phyloP scores from a whole-genome alignment of 1,284 basidiomycete genomes.

The Thecaphora thlaspeos region DNA sequence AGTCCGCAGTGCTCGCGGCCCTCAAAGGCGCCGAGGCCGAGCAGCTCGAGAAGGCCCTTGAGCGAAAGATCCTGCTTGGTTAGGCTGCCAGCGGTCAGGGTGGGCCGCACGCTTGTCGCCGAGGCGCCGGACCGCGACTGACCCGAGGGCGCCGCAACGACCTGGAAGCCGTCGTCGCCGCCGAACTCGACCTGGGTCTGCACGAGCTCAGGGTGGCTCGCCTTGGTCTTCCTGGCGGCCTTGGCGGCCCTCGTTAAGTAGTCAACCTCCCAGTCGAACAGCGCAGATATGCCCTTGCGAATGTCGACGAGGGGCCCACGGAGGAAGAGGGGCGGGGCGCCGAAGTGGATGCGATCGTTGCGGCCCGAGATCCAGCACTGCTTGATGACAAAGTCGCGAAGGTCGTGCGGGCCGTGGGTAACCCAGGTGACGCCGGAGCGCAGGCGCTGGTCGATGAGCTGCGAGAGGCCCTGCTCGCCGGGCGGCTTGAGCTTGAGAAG shows the following conservation, averaged over 20 bases:
- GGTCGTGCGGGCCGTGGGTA: slow-evolving; percentile 65
- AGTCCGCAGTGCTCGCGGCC: slow-evolving; percentile 61
- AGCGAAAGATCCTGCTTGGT: slow-evolving; percentile 33
- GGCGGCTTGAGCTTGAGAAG: slow-evolving; percentile 45
- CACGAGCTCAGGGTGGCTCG: slow-evolving; percentile 1
- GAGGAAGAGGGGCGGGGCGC: slow-evolving; percentile 37
- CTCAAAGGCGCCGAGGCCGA: slow-evolving; percentile 50
- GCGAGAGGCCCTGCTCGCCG: neutral
- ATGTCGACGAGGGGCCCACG: slow-evolving; percentile 51
- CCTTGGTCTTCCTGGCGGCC: slow-evolving; percentile 1
- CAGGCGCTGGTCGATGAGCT: slow-evolving; percentile 13
- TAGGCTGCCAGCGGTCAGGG: slow-evolving; percentile 2
- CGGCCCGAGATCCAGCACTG: slow-evolving; percentile 72
- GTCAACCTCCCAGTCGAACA: slow-evolving; percentile 33
- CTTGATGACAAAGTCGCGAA: slow-evolving; percentile 73
- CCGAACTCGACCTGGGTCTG: slow-evolving; percentile 11
- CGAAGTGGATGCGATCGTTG: slow-evolving; percentile 2
- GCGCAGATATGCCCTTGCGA: slow-evolving; percentile 49
- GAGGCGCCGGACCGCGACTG: neutral
- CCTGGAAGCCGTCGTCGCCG: slow-evolving; percentile 32
- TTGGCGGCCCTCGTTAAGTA: slow-evolving; percentile 8
- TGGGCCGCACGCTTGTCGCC: no score
- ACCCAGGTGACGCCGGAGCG: slow-evolving; percentile 59
- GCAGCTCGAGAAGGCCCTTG: slow-evolving; percentile 30
- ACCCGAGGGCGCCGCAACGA: slow-evolving; percentile 7